Evolutionary conservation across 305 asterid genomes (phyloP), one percentile per base, ranked within the genome.

Genomic region (Fraxinus sp.): DNA sequence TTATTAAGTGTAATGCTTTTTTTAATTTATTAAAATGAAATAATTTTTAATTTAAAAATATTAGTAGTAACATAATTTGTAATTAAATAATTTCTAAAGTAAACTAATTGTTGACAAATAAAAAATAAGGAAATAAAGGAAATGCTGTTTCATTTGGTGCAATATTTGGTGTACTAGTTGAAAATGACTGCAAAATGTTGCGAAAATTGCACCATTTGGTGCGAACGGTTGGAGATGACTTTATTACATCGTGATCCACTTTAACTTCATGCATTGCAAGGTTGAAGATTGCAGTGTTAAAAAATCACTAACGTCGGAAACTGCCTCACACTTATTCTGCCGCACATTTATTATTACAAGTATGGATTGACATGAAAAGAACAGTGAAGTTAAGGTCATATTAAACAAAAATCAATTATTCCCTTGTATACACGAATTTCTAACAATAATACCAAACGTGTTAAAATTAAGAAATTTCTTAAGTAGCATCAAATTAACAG

Each of bases 401-500:
- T 28, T 74, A 64, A 44, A 80, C 33, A 77, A 1, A 7, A 68
- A 36, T 71, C 28, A 46, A 3, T 1, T 5, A 13, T 13, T 70
- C 8, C 75, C 75, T 68, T 68, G 14, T 11, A 28, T 68, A 30
- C 75, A 26, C 39, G 39, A 28, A 68, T 68, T 30, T 36, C 68
- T 20, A 49, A 76, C 33, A 26, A 68, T 10, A 30, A 26, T 10
- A 26, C 36, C 7, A 28, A 2, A 11, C 16, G 74, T 1, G 8
- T 26, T 28, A 68, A 37, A 39, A 32, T 20, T 3, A 32, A 79
- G 62, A 32, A 9, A 55, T n/a, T 41, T 41, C 79, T 22, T 5
- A 44, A 37, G 8, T 14, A 4, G 41, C 81, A 62, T 75, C 55
- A 82, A 64, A 77, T 79, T 64, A 26, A 80, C 16, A 44, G 9